A percentile compares a stretch with the other conserved stretches of the same genome.
phyloP scores from a whole-genome alignment of 2,329 filamentous ascomycete genomes.

The Botrytis deweyae region DNA sequence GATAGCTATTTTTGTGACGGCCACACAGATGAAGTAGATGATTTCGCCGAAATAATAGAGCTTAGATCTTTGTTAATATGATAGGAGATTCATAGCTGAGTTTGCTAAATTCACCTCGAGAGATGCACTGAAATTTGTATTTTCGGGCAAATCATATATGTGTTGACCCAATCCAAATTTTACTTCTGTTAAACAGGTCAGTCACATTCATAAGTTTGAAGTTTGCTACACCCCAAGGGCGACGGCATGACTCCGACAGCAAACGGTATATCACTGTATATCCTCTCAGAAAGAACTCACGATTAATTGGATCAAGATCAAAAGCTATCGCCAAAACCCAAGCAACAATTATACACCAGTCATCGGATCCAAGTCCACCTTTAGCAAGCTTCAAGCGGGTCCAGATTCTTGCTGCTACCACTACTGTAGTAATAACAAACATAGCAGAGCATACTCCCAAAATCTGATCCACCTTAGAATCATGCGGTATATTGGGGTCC shows the following conservation, averaged over 20 bases:
- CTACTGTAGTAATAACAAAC: slow-evolving; percentile 14
- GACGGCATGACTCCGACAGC: too few relatives aligned
- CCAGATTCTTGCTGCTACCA: slow-evolving; percentile 9
- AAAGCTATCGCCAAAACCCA: slow-evolving; percentile 17
- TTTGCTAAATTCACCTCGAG: slow-evolving; percentile 10
- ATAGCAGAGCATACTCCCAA: slow-evolving; percentile 17
- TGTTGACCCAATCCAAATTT: slow-evolving; percentile 16
- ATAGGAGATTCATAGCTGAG: neutral
- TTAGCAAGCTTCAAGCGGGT: slow-evolving; percentile 7
- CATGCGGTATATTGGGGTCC: slow-evolving; percentile 10
- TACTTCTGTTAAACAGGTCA: slow-evolving; percentile 11
- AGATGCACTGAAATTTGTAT: slow-evolving; percentile 14
- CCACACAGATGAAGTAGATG: slow-evolving; percentile 8
- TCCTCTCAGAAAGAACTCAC: neutral
- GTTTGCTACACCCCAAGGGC: neutral
- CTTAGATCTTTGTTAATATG: neutral
- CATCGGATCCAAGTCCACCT: slow-evolving; percentile 18
- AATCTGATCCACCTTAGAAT: slow-evolving; percentile 13
- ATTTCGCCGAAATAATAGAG: slow-evolving; percentile 17
- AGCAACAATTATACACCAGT: slow-evolving; percentile 16
- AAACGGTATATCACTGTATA: neutral
- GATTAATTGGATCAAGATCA: slow-evolving; percentile 16
- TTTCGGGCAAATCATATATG: slow-evolving; percentile 10
- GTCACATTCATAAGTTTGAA: neutral
- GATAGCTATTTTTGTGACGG: slow-evolving; percentile 10